phyloP scores from a whole-genome alignment of 2,329 filamentous ascomycete species.

The Zasmidium angulare region DNA sequence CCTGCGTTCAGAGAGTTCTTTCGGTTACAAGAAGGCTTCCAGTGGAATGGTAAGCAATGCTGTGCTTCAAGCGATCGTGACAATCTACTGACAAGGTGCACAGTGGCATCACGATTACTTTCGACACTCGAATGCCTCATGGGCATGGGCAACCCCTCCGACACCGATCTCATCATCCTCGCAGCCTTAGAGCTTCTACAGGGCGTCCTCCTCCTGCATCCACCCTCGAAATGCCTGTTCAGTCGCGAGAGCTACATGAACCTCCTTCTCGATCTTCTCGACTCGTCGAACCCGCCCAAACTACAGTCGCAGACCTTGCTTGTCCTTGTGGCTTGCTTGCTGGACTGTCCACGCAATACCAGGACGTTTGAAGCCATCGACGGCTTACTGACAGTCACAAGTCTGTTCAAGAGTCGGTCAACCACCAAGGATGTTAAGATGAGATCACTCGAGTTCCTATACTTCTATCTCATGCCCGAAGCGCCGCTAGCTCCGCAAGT shows the following conservation, averaged over 20 bases:
- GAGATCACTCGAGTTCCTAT: slow-evolving; percentile 94
- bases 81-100: slow-evolving; percentile 14
- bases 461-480: slow-evolving; percentile 98
- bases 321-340: slow-evolving; percentile 82
- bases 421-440: slow-evolving; percentile 89
- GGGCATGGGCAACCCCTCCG: slow-evolving; percentile 75
- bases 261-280: slow-evolving; percentile 89
- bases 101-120: slow-evolving; percentile 81
- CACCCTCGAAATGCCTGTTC: slow-evolving; percentile 84
- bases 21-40: slow-evolving; percentile 92
- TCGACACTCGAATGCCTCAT: slow-evolving; percentile 82
- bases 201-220: slow-evolving; percentile 82
- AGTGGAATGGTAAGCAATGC: slow-evolving; percentile 73
- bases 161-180: slow-evolving; percentile 85
- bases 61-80: not conserved
- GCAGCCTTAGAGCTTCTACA: slow-evolving; percentile 86
- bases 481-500: slow-evolving; percentile 43
- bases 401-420: slow-evolving; percentile 83
- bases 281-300: slow-evolving; percentile 82
- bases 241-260: slow-evolving; percentile 93
- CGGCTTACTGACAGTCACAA: slow-evolving; percentile 86
- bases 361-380: slow-evolving; percentile 90
- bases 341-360: slow-evolving; percentile 83
- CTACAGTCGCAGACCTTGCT: slow-evolving; percentile 89
- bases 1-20: slow-evolving; percentile 95